Base-by-base conservation (phyloP, 805 yeast genomes). In the Nakazawaea wyomingensis region DNA sequence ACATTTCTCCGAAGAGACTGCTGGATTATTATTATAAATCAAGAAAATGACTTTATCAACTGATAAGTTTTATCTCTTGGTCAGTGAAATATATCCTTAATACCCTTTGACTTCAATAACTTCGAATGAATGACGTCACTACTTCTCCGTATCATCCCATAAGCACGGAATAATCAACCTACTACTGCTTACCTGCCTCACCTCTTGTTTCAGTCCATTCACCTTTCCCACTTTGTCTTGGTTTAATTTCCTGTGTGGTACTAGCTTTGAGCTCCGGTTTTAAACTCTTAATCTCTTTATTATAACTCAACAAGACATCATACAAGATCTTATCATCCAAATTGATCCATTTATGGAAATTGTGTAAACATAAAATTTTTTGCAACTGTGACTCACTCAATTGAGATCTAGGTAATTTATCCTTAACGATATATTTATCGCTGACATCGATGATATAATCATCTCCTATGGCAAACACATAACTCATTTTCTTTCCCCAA, bases 401-500 rank as follows among this genome's bases (percentile, higher is more conserved):
- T 31, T 65, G 64, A 33, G 65, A 60, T 44, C 88, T 61, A 0
- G 80, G 76, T 9, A 79, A 54, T 1, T 58, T 41, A 8, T 66
- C 65, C 6, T 66, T 51, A 4, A 52, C 68, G 22, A 88, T 74
- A 52, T 91, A 90, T 48, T 87, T 75, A 9, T 60, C 58, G 19
- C 89, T 76, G 24, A 91, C 81, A 58, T 91, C 97, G 1, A 66
- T 59, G 1, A 81, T 68, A 28, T 88, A 88, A 32, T 68, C 68
- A 10, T 68, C 69, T 37, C 80, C 72, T 42, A 83, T 71, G 0
- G 87, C 96, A 44, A 91, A 65, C 2, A 80, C 84, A 61, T 86
- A 88, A 41, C 96, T 84, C 97, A 91, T 91, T 47, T 78, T 78
- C 63, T 91, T 91, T 26, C 91, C 95, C 97, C 98, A 90, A 34